Evolutionary conservation across 2,329 filamentous ascomycete genomes (phyloP).

Genomic region (Colletotrichum echinochloae): DNA sequence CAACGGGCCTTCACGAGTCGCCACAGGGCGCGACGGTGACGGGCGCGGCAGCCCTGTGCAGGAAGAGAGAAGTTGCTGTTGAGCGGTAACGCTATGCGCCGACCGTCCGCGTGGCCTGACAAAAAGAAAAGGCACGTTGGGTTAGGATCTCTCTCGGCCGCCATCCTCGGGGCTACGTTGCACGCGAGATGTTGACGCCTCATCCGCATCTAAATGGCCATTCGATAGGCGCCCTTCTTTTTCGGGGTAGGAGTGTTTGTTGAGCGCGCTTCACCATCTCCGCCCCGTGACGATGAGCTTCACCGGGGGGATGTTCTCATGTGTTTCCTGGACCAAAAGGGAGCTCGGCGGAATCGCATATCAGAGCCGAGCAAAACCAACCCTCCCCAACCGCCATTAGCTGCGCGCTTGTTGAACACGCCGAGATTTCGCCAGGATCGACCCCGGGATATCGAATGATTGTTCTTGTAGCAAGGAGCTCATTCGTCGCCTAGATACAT

Average conservation of each 20-base stretch:
- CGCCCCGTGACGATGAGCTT: too few relatives aligned
- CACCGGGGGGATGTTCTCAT: too few relatives aligned
- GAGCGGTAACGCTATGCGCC: conserved; percentile 25
- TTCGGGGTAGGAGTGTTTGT: background rate
- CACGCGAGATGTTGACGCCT: background rate
- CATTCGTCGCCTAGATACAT: too few relatives aligned
- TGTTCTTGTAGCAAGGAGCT: conserved; percentile 3
- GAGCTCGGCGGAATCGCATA: background rate
- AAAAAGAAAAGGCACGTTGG: conserved; percentile 8
- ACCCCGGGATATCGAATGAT: conserved; percentile 13
- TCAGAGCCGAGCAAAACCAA: background rate
- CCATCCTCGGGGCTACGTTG: background rate
- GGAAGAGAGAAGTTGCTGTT: background rate
- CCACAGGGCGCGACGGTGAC: conserved; percentile 19
- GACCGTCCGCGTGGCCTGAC: background rate
- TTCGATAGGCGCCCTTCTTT: background rate
- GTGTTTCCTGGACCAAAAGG: background rate
- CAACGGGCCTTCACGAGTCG: conserved; percentile 13
- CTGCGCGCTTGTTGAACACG: conserved; percentile 3
- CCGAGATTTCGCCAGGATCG: conserved; percentile 22
- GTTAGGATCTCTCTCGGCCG: background rate
- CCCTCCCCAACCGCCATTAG: conserved; percentile 4
- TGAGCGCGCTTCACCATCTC: background rate
- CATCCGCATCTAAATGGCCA: background rate
- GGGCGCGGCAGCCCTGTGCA: conserved; percentile 16